phyloP scores from a whole-genome alignment of 2,329 filamentous ascomycete species.

The Magnaporthiopsis rhizophila region DNA sequence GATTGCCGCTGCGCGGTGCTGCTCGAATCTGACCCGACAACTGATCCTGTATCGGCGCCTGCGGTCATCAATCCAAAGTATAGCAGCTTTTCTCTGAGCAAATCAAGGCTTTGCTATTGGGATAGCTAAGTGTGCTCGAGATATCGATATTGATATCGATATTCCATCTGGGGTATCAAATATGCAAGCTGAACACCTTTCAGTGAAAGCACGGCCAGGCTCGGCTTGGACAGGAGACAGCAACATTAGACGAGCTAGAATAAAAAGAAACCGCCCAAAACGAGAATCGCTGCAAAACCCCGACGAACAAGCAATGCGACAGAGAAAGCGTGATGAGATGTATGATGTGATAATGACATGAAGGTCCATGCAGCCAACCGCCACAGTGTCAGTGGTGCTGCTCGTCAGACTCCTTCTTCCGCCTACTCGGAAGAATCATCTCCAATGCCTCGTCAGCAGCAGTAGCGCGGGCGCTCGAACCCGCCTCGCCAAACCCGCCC shows the following conservation, averaged over 20 bases:
- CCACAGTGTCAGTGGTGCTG: not conserved
- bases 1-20: not conserved
- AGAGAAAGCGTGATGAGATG: not conserved
- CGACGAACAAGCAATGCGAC: not conserved
- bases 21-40: not conserved
- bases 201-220: too few relatives aligned
- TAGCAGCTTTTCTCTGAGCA: too few relatives aligned
- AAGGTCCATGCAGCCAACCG: not conserved
- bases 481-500: conserved; percentile 2
- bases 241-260: too few relatives aligned
- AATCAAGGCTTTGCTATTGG: not conserved
- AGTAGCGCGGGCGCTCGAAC: conserved; percentile 18
- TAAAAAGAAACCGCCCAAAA: not conserved
- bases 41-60: too few relatives aligned
- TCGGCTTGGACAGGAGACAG: too few relatives aligned
- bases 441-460: not conserved
- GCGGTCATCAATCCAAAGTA: too few relatives aligned
- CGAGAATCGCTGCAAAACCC: not conserved
- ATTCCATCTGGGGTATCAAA: not conserved
- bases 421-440: conserved; percentile 12
- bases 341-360: not conserved
- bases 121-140: too few relatives aligned
- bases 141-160: not conserved
- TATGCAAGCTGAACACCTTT: not conserved
- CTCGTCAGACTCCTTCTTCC: not conserved